Base-by-base conservation (phyloP, 1,284 basidiomycete species). In the Quambalaria eucalypti region DNA sequence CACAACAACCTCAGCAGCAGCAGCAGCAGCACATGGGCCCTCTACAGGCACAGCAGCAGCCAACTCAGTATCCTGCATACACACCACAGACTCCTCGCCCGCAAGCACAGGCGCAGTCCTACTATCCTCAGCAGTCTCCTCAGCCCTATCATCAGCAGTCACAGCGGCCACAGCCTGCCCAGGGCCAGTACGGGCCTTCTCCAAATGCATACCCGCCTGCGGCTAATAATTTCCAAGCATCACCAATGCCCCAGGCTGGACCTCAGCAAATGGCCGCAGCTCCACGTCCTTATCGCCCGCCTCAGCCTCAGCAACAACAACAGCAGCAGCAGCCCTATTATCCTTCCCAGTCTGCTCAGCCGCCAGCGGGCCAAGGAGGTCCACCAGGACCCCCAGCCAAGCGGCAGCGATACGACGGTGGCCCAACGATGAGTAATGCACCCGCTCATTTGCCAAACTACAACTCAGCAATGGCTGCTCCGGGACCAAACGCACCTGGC, bases 81-180 rank as follows among this genome's bases (percentile, higher is more conserved):
- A 14, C 36, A 21, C 36, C 16, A 10, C 16, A 14, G 10, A 21
- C 36, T 39, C n/a, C 54, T 54, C 28, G 61, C 59, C n/a, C 40
- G 52, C 26, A 56, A 56, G 39, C 26, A 56, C 26, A 33, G 51
- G 12, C 29, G 50, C 9, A 54, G 49, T 38, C 52, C 46, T 30
- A 25, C 54, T 50, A 54, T 44, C 51, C 54, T 28, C 63, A 65
- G 33, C 57, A 25, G 51, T 50, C 54, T 44, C 51, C 54, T 28
- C 63, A 65, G 33, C 57, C 51, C 12, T 60, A 57, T 16, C 61
- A 55, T 48, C 52, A 60, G 19, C 29, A 31, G 4, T 26, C 16
- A 3, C 46, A 26, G 9, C 46, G 23, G 21, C 49, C 29, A 7
- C 28, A 53, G 5, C 54, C 39, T 29, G 52, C 25, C 25, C 29